These are phyloP conservation scores for Ramularia endophylla DNA, from an alignment of 2,329 filamentous ascomycete genomes.

Conservation along the genomic window DNA sequence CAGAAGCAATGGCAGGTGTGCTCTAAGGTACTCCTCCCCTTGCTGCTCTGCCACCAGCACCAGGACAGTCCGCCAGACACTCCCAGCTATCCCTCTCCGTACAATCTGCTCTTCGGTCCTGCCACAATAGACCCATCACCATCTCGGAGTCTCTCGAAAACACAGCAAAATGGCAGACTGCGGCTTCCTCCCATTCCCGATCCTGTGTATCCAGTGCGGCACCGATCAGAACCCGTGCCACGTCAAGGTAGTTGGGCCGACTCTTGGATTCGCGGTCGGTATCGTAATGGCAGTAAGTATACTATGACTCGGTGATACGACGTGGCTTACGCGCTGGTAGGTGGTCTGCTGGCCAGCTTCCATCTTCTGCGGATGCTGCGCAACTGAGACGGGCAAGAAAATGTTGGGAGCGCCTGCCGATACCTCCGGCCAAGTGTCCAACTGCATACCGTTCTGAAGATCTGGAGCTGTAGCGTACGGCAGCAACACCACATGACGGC, in stretches of 20 bases:
- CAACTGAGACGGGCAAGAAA: constrained; percentile 32
- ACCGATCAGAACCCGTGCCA: constrained; percentile 35
- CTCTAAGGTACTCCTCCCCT: too few species aligned
- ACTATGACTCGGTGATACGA: background rate
- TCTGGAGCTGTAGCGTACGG: too few species aligned
- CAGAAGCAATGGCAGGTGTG: too few species aligned
- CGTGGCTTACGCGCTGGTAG: constrained; percentile 7
- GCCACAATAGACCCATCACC: background rate
- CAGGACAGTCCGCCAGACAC: too few species aligned
- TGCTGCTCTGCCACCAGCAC: too few species aligned
- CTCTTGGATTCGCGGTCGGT: constrained; percentile 30
- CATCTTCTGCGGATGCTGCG: constrained; percentile 34
- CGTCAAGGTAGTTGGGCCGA: constrained; percentile 35
- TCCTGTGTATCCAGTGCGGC: constrained; percentile 33
- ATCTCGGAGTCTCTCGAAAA: background rate
- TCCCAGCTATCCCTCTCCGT: too few species aligned
- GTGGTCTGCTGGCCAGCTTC: constrained; percentile 35
- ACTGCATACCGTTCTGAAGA: constrained; percentile 33
- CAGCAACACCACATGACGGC: too few species aligned
- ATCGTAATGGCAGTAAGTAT: constrained; percentile 28
- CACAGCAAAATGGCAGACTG: constrained; percentile 16
- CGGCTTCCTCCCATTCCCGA: constrained; percentile 26
- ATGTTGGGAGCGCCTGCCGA: constrained; percentile 31
- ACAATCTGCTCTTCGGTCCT: too few species aligned
- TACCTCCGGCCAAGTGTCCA: constrained; percentile 24